These are phyloP conservation scores for Ogataea wickerhamii DNA, from an alignment of 805 yeast genomes.

Conservation along the genomic window DNA sequence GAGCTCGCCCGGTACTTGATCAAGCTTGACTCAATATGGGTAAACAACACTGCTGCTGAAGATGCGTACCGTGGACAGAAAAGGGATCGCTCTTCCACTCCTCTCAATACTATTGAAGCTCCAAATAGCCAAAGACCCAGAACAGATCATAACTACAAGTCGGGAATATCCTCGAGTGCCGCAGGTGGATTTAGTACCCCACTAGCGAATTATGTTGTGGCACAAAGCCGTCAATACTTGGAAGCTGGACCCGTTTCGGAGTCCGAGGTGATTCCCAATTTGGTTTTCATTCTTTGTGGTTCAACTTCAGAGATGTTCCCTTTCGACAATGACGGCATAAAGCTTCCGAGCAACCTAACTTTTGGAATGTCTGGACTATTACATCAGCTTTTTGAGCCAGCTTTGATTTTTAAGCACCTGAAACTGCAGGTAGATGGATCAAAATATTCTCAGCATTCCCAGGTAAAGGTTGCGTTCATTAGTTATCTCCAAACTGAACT, in stretches of 20 bases:
- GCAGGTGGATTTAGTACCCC: slow-evolving; percentile 18
- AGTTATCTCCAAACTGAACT: slow-evolving; percentile 41
- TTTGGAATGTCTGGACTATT: slow-evolving; percentile 55
- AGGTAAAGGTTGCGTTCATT: slow-evolving; percentile 60
- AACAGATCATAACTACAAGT: background rate
- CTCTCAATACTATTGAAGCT: background rate
- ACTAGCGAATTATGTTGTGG: slow-evolving; percentile 28
- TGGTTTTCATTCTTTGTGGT: slow-evolving; percentile 58
- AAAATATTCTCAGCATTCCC: slow-evolving; percentile 35
- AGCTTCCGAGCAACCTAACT: slow-evolving; percentile 51
- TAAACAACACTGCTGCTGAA: background rate
- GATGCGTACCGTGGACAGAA: background rate
- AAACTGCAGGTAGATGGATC: slow-evolving; percentile 27
- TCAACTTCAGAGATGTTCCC: slow-evolving; percentile 56
- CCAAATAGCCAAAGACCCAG: background rate
- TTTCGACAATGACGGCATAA: slow-evolving; percentile 35
- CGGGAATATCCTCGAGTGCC: slow-evolving; percentile 12
- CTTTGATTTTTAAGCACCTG: slow-evolving; percentile 56
- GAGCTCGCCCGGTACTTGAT: slow-evolving; percentile 22
- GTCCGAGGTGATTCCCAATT: slow-evolving; percentile 40
- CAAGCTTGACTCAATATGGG: slow-evolving; percentile 17
- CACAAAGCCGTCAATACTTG: slow-evolving; percentile 31
- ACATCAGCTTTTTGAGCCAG: slow-evolving; percentile 64
- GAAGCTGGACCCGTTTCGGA: slow-evolving; percentile 34
- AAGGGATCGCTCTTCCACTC: background rate